These are phyloP conservation scores for Umbilicus rupestris DNA, from an alignment of 164 flowering plant species.

Conservation along the genomic window DNA sequence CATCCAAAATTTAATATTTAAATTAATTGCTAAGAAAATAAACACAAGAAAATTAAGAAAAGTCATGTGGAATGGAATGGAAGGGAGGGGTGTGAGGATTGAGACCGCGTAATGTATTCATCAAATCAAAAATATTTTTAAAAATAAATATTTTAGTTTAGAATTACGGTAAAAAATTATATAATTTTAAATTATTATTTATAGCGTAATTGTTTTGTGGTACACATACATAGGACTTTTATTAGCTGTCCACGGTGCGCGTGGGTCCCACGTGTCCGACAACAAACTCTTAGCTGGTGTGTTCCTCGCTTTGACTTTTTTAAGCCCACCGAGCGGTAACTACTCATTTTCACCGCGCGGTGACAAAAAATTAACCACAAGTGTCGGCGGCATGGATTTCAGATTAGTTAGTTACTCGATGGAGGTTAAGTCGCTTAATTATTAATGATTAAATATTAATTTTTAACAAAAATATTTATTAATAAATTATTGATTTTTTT, in stretches of 20 bases:
- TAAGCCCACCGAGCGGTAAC: background rate
- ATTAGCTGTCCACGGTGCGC: slow-evolving; percentile 2
- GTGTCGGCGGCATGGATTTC: background rate
- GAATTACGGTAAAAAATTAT: no score
- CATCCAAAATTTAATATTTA: no score
- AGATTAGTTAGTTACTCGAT: no score
- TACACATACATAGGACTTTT: no score
- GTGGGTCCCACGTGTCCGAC: background rate
- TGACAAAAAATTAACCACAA: background rate
- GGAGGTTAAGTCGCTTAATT: no score
- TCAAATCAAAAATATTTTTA: no score
- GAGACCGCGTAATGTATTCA: no score
- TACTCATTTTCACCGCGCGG: background rate
- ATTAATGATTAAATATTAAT: background rate
- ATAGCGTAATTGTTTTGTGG: no score
- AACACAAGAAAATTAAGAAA: background rate
- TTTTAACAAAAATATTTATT: background rate
- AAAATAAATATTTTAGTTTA: no score
- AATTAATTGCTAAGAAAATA: background rate
- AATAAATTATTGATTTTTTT: background rate
- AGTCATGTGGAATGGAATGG: no score
- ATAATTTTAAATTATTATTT: no score
- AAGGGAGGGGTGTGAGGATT: background rate
- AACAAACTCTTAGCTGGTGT: background rate
- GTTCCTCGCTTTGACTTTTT: background rate